Evolutionary conservation across 495 filamentous ascomycete species (phyloP).

Genomic region (Neurospora sp.): DNA sequence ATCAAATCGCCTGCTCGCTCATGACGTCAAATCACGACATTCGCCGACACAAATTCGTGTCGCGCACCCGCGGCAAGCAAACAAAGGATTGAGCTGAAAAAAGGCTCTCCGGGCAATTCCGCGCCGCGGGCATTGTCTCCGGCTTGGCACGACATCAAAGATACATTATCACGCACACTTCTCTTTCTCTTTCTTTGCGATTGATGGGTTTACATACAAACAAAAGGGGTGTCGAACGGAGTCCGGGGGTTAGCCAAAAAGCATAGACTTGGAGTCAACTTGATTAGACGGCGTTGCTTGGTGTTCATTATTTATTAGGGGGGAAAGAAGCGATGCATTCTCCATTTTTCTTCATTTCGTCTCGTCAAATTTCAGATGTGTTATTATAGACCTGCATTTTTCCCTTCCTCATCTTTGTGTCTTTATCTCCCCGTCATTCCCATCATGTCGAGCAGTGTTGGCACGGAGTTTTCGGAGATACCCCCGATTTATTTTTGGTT

Average conservation of each 20-base stretch:
- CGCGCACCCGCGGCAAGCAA: not conserved
- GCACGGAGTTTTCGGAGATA: not conserved
- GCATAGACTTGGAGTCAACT: not conserved
- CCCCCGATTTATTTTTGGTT: not conserved
- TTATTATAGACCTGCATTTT: not conserved
- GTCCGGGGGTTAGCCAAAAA: not conserved
- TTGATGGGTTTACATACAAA: not conserved
- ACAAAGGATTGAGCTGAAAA: not conserved
- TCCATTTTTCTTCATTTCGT: not conserved
- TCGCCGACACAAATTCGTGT: not conserved
- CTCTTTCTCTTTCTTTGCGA: not conserved
- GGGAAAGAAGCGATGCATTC: not conserved
- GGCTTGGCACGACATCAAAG: not conserved
- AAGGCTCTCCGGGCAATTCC: not conserved
- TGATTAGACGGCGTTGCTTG: not conserved
- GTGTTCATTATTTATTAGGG: not conserved
- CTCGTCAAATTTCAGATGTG: not conserved
- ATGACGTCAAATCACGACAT: not conserved
- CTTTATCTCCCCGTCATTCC: not conserved
- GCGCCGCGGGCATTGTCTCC: not conserved
- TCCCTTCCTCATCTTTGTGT: not conserved
- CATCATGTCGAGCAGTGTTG: not conserved
- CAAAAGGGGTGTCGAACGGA: slow-evolving; percentile 4
- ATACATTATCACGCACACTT: not conserved
- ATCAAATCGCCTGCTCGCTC: not conserved